Base-by-base conservation (phyloP, 2,329 filamentous ascomycete species). In the Akanthomyces lecanii region DNA sequence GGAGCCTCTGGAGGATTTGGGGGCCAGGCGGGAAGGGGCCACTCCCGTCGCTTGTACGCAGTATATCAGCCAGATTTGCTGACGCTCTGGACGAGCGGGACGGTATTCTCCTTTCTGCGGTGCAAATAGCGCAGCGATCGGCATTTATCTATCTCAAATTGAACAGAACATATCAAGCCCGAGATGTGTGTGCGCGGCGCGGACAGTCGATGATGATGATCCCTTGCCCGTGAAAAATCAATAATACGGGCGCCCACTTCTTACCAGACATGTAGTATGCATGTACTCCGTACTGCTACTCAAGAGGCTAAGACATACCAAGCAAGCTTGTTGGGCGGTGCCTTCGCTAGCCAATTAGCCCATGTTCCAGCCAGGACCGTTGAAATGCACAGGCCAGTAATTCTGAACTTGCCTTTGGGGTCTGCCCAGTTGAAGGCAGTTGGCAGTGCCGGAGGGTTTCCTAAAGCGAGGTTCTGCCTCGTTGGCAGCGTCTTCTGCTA, bases 331-430 rank as follows among this genome's bases (percentile, higher is more conserved):
- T 53, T 44, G 25, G 21, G 21, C 18, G 23, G 33, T 38, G 47
- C n/a, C 30, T 42, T 59, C 30, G 33, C 56, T 58, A 58, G 33
- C 8, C 33, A 8, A 36, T 11, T 30, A 30, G 30, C 30, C 36
- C n/a, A 21, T 36, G 21, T 58, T 42, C 56, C 45, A 50, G 8
- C 23, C 57, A 38, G 44, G 55, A 33, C 47, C 47, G 47, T 60
- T 60, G 48, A 53, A 45, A 61, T 61, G 58, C 57, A 54, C 58
- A 44, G 58, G 47, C 57, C 48, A 25, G 38, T 11, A 61, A 53
- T 45, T 33, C 18, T n/a, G 51, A 23, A 10, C n/a, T 47, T 23
- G 23, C 7, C 16, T 16, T 47, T 21, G 44, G 44, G 8, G n/a
- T 18, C n/a, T 23, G 14, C n/a, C 2, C 18, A 21, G 44, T 36